Evolutionary conservation across 129 eudicot genomes (phyloP), one percentile per base, ranked within the genome.

Genomic region (Centaurea solstitialis): DNA sequence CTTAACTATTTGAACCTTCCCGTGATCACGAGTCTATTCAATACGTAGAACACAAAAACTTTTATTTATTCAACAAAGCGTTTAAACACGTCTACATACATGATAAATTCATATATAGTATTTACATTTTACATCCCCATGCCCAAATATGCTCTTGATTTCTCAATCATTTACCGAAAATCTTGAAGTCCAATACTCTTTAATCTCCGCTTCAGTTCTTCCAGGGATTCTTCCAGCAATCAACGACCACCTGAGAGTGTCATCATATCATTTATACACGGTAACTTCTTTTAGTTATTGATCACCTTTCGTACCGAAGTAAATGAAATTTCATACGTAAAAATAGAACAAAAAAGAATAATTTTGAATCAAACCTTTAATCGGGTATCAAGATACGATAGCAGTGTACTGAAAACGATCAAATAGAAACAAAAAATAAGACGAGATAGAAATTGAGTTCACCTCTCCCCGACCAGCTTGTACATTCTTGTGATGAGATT

Each of bases 221-320:
- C 89, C 86, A 26, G 89, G 86, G 22, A 86, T 86, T 68, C 89
- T 86, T 28, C 89, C 86, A 23, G 89, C 89, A 86, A 86, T 86
- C 10, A 86, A 8, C 40, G 86, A 73, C 89, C 89, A 86, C 53
- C 89, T 86, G 65, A 57, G 22, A 57, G 22, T 12, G 64, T 57
- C 22, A 33, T 23, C 10, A 8, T 33, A 2, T 26, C 30, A 2
- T 26, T 0, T 26, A 33, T 33, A 33, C 5, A 82, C 22, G 40
- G 33, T 11, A 72, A 41, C 9, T 7, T 11, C 9, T n/a, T 57
- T 17, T 17, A 57, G 2, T 57, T n/a, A 6, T 57, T n/a, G 65
- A 57, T 57, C 9, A 57, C 20, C 15, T 1, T 15, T 53, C 62
- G 62, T 53, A 7, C 62, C 62, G 1, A 57, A 57, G 6, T 57